phyloP scores from a whole-genome alignment of 495 filamentous ascomycete genomes.

The Penicillium steckii region DNA sequence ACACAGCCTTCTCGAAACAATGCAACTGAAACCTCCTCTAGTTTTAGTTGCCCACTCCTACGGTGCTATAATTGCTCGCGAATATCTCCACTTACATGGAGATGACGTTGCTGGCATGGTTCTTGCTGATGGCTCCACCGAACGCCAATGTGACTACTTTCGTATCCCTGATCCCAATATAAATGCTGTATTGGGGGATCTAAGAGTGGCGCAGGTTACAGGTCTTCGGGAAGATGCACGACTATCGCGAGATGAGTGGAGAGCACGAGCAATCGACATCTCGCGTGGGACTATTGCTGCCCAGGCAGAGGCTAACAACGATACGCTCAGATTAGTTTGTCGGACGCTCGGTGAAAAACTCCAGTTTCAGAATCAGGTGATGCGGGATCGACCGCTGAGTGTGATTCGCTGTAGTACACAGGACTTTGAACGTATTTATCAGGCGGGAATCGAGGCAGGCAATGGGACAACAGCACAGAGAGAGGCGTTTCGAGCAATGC shows the following conservation, averaged over 20 bases:
- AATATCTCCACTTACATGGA: slow-evolving; percentile 38
- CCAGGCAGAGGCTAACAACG: slow-evolving; percentile 16
- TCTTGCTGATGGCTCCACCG: slow-evolving; percentile 37
- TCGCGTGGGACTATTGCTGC: slow-evolving; percentile 19
- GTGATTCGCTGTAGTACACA: slow-evolving; percentile 34
- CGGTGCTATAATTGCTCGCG: slow-evolving; percentile 49
- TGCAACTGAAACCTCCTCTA: slow-evolving; percentile 28
- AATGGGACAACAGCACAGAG: slow-evolving; percentile 33
- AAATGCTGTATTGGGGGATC: slow-evolving; percentile 27
- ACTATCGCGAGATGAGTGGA: slow-evolving; percentile 37
- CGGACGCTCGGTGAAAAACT: slow-evolving; percentile 26
- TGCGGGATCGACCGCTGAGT: slow-evolving; percentile 36
- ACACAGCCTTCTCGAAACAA: slow-evolving; percentile 24
- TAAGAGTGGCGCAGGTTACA: slow-evolving; percentile 33
- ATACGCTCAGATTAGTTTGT: slow-evolving; percentile 21
- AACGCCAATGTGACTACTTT: slow-evolving; percentile 33
- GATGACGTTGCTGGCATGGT: slow-evolving; percentile 39
- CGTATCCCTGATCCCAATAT: slow-evolving; percentile 30
- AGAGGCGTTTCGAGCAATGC: slow-evolving; percentile 26
- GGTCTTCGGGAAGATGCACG: slow-evolving; percentile 25
- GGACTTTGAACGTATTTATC: slow-evolving; percentile 36
- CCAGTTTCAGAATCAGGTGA: slow-evolving; percentile 28
- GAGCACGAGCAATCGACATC: slow-evolving; percentile 33
- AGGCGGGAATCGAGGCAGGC: slow-evolving; percentile 28
- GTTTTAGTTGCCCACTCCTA: slow-evolving; percentile 52